These are phyloP conservation scores for Thamnidium elegans DNA, from an alignment of 192 early-diverging fungal species.

Conservation along the genomic window DNA sequence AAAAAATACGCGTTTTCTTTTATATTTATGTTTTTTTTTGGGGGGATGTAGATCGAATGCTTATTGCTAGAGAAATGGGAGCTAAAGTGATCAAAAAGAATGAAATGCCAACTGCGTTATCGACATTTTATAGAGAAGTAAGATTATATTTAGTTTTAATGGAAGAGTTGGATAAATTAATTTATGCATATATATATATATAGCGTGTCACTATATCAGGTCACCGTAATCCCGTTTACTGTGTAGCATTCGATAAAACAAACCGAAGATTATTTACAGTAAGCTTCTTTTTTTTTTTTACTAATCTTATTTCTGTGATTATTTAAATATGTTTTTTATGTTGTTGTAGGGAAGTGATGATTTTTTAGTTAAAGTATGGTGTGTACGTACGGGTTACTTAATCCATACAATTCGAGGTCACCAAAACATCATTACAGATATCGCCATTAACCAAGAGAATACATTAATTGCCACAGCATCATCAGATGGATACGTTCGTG, in stretches of 20 bases:
- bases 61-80: constrained; percentile 34
- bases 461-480: constrained; percentile 77
- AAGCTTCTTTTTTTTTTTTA: constrained; percentile 3
- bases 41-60: constrained; percentile 5
- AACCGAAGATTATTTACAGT: constrained; percentile 71
- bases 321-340: constrained; percentile 1
- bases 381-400: constrained; percentile 70
- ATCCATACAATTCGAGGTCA: constrained; percentile 85
- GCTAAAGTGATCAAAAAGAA: constrained; percentile 14
- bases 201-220: constrained; percentile 66
- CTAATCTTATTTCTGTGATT: background rate
- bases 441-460: constrained; percentile 75
- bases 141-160: background rate
- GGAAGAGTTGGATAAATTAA: background rate
- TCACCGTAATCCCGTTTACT: constrained; percentile 74
- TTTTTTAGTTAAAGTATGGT: constrained; percentile 83
- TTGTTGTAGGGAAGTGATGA: constrained; percentile 74
- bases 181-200: constrained; percentile 18
- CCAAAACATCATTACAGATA: constrained; percentile 68
- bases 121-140: constrained; percentile 37
- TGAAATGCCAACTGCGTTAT: constrained; percentile 23
- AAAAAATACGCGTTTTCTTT: background rate
- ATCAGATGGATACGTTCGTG: constrained; percentile 67
- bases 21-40: background rate
- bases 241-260: constrained; percentile 72